Conservation (phyloP, 768 basidiomycete species). For the Tulasnella sp. region DNA sequence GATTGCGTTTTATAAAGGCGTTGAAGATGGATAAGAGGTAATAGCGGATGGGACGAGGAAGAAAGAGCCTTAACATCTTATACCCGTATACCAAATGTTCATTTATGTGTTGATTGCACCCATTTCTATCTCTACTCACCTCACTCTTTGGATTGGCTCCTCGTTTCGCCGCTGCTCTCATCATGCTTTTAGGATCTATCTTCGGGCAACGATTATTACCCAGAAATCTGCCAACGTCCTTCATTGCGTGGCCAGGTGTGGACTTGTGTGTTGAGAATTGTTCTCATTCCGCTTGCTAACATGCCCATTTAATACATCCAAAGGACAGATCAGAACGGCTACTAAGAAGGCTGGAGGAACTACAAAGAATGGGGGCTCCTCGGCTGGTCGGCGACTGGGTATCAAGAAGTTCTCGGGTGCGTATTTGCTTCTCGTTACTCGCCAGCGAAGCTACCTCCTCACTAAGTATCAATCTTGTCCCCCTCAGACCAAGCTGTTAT, state of each 20-base stretch:
- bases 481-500: conserved; percentile 74
- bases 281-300: no score
- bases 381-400: conserved; percentile 86
- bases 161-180: neutral
- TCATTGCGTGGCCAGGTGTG: no score
- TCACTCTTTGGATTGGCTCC: neutral
- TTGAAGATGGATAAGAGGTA: conserved; percentile 9
- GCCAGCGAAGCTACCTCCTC: neutral
- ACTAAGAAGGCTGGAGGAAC: conserved; percentile 96
- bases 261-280: no score
- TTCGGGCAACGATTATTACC: no score
- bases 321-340: conserved; percentile 73
- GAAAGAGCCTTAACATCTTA: neutral
- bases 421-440: conserved; percentile 19
- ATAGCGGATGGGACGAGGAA: conserved; percentile 2
- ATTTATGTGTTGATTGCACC: neutral
- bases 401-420: conserved; percentile 92
- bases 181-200: neutral
- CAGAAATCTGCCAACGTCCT: no score
- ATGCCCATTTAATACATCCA: no score
- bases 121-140: no score
- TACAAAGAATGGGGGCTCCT: conserved; percentile 84
- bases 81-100: neutral
- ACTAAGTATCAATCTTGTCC: conserved; percentile 9
- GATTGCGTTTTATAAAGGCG: conserved; percentile 17